Evolutionary conservation across 352 stramenopile species (phyloP).

Genomic region (Aphanomyces cochlioides): DNA sequence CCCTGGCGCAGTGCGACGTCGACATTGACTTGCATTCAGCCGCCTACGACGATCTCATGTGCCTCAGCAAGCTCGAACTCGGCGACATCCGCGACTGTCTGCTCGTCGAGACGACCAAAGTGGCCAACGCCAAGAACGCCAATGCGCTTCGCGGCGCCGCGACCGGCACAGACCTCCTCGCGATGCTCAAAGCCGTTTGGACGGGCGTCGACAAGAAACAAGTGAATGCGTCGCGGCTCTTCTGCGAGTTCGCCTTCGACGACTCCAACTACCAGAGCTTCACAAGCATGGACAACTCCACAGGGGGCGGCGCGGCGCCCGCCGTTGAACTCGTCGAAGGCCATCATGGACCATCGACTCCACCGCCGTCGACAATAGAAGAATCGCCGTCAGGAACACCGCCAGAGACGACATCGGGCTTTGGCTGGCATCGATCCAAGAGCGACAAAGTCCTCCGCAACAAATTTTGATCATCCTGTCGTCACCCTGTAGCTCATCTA

Average conservation of each 20-base stretch:
- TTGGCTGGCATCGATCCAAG: background rate
- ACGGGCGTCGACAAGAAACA: conserved; percentile 3
- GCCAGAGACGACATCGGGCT: background rate
- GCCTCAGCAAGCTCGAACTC: conserved; percentile 20
- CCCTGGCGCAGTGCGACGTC: background rate
- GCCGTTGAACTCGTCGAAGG: background rate
- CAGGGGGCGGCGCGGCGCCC: background rate
- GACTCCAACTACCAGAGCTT: conserved; percentile 27
- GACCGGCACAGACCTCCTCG: background rate
- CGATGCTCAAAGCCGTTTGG: conserved; percentile 1
- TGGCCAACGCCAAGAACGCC: background rate
- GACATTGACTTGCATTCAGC: conserved; percentile 9
- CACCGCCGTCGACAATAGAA: background rate
- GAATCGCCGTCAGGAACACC: too few relatives aligned
- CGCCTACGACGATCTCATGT: conserved; percentile 25
- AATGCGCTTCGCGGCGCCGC: background rate
- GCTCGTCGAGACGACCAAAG: conserved; percentile 10
- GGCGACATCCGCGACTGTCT: conserved; percentile 25
- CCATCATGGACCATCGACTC: background rate
- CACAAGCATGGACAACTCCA: background rate
- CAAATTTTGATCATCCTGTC: background rate
- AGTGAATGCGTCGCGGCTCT: conserved; percentile 20
- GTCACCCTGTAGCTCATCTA: background rate
- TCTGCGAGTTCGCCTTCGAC: conserved; percentile 24
- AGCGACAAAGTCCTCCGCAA: conserved; percentile 14